Percentiles rank a stretch among this genome's conserved stretches.
Evolutionary conservation across 2,329 filamentous ascomycete species (phyloP).

Genomic region (Colletotrichum falcatum): DNA sequence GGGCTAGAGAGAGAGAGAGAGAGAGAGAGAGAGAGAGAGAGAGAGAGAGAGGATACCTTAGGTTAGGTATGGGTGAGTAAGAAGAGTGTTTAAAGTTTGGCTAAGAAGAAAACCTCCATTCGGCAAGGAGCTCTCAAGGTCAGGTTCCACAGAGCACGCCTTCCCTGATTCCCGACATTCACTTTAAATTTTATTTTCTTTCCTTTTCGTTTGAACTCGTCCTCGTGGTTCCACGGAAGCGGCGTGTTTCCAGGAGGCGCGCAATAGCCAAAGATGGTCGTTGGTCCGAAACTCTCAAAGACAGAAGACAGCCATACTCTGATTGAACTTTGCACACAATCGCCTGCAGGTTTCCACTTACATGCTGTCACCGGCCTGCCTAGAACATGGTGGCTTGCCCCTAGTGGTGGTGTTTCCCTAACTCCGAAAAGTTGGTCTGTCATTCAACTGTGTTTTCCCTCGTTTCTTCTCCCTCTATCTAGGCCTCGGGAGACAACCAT

Average conservation of each 20-base stretch:
- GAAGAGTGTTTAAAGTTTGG: background rate
- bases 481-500: background rate
- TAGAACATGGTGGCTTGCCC: constrained; percentile 20
- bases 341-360: constrained; percentile 27
- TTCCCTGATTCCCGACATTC: constrained; percentile 6
- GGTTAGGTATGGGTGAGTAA: too few species aligned
- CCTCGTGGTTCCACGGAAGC: background rate
- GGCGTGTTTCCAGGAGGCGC: constrained; percentile 10
- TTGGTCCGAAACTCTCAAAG: constrained; percentile 9
- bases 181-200: background rate
- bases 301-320: background rate
- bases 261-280: background rate
- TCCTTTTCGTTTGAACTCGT: background rate
- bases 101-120: background rate
- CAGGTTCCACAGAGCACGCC: constrained; percentile 6
- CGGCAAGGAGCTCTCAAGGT: constrained; percentile 9
- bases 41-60: too few species aligned
- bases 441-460: constrained; percentile 1
- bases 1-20: background rate
- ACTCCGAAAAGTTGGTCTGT: background rate
- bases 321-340: constrained; percentile 24
- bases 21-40: too few species aligned
- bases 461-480: background rate
- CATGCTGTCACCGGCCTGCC: constrained; percentile 11
- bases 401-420: constrained; percentile 8